Evolutionary conservation across 805 yeast genomes (phyloP).

Genomic region (Yamadazyma insecticola): DNA sequence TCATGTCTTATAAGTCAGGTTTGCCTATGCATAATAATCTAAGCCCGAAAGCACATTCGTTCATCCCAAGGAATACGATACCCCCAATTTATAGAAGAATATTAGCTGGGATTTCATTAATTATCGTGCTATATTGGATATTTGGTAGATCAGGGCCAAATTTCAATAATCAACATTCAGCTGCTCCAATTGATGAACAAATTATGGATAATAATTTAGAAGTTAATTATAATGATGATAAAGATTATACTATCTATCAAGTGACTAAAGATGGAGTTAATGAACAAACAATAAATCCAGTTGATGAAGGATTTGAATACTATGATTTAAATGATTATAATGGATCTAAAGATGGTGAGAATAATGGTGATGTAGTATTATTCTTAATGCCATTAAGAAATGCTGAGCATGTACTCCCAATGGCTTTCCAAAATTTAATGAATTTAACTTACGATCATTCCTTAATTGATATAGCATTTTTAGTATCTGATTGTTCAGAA

Average conservation of each 20-base stretch:
- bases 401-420: slow-evolving; percentile 70
- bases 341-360: slow-evolving; percentile 49
- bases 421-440: slow-evolving; percentile 83
- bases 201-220: slow-evolving; percentile 11
- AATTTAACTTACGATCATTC: slow-evolving; percentile 81
- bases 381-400: slow-evolving; percentile 74
- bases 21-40: slow-evolving; percentile 7
- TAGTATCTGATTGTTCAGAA: slow-evolving; percentile 76
- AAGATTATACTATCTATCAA: slow-evolving; percentile 12
- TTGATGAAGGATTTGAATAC: slow-evolving; percentile 37
- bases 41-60: slow-evolving; percentile 7
- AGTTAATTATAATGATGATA: slow-evolving; percentile 9
- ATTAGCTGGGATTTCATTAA: slow-evolving; percentile 1
- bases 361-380: slow-evolving; percentile 58
- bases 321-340: slow-evolving; percentile 58
- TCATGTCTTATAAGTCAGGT: background rate
- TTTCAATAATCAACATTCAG: too few relatives aligned
- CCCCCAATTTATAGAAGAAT: slow-evolving; percentile 4
- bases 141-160: background rate
- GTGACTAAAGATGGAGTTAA: slow-evolving; percentile 16
- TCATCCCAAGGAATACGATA: slow-evolving; percentile 1
- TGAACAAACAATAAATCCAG: slow-evolving; percentile 6
- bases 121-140: slow-evolving; percentile 1
- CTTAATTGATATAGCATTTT: slow-evolving; percentile 72
- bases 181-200: slow-evolving; percentile 10